Conservation (phyloP, 768 basidiomycete genomes). For the Chiua virens region DNA sequence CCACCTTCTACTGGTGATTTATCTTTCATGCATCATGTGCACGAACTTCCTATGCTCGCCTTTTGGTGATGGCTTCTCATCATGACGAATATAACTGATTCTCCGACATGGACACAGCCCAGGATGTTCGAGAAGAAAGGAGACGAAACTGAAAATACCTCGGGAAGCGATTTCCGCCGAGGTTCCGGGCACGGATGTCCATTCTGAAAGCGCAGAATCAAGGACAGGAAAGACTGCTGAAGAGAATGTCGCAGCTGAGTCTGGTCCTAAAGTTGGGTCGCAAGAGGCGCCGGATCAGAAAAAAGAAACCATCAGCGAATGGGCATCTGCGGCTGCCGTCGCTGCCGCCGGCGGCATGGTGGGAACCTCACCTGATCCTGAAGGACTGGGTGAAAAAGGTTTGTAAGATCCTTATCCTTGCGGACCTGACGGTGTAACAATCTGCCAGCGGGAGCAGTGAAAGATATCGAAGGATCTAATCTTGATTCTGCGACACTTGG, state of each 20-base stretch:
- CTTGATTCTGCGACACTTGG: not conserved
- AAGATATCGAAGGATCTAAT: not conserved
- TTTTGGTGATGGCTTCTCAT: not conserved
- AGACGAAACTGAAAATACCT: not conserved
- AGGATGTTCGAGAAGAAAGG: not conserved
- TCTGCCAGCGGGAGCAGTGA: not conserved
- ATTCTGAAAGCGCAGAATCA: not conserved
- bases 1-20: too few species aligned
- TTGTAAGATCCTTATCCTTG: not conserved
- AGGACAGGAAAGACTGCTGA: not conserved
- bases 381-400: slow-evolving; percentile 11
- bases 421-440: not conserved
- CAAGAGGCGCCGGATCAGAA: not conserved
- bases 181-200: not conserved
- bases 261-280: not conserved
- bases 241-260: not conserved
- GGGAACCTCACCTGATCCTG: not conserved
- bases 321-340: not conserved
- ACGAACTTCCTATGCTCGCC: not conserved
- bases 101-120: not conserved
- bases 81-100: slow-evolving; percentile 7
- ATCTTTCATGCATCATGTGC: not conserved
- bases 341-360: not conserved
- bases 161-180: not conserved
- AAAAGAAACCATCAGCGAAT: not conserved